Percentiles rank a stretch among this genome's conserved stretches.
These are phyloP conservation scores for Tetrahymena malaccensis DNA, from an alignment of 73 alveolate genomes.

Conservation along the genomic window DNA sequence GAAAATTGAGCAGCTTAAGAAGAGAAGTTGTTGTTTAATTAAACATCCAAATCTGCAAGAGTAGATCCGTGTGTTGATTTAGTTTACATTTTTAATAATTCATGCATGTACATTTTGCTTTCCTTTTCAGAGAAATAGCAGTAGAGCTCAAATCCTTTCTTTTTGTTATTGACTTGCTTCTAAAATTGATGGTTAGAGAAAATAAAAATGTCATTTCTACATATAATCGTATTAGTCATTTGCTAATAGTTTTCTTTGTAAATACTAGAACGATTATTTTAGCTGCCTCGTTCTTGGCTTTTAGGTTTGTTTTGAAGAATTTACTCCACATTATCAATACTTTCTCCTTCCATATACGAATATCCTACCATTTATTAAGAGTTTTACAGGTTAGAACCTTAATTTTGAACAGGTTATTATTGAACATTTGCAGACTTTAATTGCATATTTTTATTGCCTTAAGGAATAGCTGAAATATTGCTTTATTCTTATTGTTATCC, in stretches of 20 bases:
- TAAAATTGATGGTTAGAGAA: not conserved
- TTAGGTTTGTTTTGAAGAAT: not conserved
- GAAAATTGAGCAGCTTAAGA: not conserved
- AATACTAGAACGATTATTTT: not conserved
- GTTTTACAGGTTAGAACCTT: not conserved
- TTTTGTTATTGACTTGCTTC: not conserved
- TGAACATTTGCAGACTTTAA: not conserved
- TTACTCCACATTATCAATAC: not conserved
- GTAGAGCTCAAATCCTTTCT: not conserved
- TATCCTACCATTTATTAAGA: not conserved
- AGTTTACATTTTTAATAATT: not conserved
- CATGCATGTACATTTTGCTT: not conserved
- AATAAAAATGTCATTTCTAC: not conserved
- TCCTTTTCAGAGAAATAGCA: not conserved
- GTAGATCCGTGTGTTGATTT: not conserved
- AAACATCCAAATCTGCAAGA: not conserved
- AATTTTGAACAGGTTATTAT: not conserved
- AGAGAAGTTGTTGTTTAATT: not conserved
- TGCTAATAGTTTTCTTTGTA: not conserved
- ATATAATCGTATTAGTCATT: not conserved
- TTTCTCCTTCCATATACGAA: not conserved
- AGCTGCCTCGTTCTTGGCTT: not conserved
- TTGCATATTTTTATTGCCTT: not conserved
- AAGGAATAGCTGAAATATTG: not conserved
- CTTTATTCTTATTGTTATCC: not conserved